These are phyloP conservation scores for Geosmithia morbida DNA, from an alignment of 2,329 filamentous ascomycete species.

Conservation along the genomic window DNA sequence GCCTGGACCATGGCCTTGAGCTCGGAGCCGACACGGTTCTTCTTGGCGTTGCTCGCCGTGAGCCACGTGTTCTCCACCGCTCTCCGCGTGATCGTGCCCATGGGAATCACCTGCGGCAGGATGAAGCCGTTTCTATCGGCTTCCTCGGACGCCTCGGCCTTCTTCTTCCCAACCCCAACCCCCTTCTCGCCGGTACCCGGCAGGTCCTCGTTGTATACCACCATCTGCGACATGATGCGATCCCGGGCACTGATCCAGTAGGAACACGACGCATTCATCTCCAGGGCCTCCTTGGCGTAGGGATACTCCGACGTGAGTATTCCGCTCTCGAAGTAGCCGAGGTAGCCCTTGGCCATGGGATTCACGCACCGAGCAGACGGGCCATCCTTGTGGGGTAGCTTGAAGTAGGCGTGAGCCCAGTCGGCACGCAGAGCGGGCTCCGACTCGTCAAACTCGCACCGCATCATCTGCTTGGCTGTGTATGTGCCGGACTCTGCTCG, in stretches of 20 bases:
- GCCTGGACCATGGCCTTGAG: slow-evolving; percentile 94
- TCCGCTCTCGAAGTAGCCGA: slow-evolving; percentile 82
- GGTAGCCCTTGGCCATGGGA: slow-evolving; percentile 82
- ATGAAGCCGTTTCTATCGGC: slow-evolving; percentile 54
- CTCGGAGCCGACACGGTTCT: slow-evolving; percentile 89
- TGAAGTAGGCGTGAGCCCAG: slow-evolving; percentile 58
- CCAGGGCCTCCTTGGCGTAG: slow-evolving; percentile 85
- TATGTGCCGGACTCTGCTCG: slow-evolving; percentile 48
- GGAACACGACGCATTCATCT: slow-evolving; percentile 98
- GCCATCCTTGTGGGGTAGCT: slow-evolving; percentile 92
- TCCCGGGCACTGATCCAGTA: slow-evolving; percentile 98
- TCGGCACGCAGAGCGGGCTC: slow-evolving; percentile 53
- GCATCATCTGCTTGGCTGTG: slow-evolving; percentile 52
- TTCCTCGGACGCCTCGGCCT: slow-evolving; percentile 2
- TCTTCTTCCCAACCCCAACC: slow-evolving; percentile 2
- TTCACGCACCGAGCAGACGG: slow-evolving; percentile 71
- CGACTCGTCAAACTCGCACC: slow-evolving; percentile 69
- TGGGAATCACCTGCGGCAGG: slow-evolving; percentile 87
- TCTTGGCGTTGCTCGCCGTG: slow-evolving; percentile 93
- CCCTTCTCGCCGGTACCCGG: slow-evolving; percentile 4
- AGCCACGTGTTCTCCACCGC: slow-evolving; percentile 98
- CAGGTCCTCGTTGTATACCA: slow-evolving; percentile 65
- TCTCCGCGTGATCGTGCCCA: slow-evolving; percentile 91
- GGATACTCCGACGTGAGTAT: slow-evolving; percentile 74
- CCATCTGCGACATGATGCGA: slow-evolving; percentile 88